Percentiles rank a stretch among this genome's conserved stretches.
Conservation (phyloP, 2,329 filamentous ascomycete species). For the Phaeomoniella chlamydospora region DNA sequence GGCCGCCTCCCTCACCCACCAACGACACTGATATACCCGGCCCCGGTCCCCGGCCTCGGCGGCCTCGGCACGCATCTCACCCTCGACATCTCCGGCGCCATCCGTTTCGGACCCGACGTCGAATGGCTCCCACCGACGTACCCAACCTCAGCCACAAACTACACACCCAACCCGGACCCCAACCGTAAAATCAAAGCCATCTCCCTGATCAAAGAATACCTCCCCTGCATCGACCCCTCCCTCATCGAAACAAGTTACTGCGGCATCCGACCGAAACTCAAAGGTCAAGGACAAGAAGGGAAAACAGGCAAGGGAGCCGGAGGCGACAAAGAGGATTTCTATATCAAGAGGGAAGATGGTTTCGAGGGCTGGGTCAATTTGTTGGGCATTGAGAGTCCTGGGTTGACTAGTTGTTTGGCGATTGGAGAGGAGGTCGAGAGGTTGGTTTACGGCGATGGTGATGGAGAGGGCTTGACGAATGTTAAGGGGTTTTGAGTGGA, state of each 20-base stretch:
- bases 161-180: constrained; percentile 54
- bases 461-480: constrained; percentile 1
- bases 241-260: constrained; percentile 72
- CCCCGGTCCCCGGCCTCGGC: constrained; percentile 63
- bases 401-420: constrained; percentile 72
- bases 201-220: constrained; percentile 60
- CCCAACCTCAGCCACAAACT: constrained; percentile 52
- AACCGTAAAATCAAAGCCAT: constrained; percentile 52
- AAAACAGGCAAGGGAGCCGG: too few species aligned
- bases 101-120: constrained; percentile 88
- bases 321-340: constrained; percentile 67
- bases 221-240: constrained; percentile 55
- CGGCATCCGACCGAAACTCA: constrained; percentile 80
- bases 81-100: constrained; percentile 67
- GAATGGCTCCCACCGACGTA: constrained; percentile 63
- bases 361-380: constrained; percentile 77
- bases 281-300: constrained; percentile 45
- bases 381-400: constrained; percentile 85
- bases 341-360: constrained; percentile 62
- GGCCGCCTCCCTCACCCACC: constrained; percentile 52
- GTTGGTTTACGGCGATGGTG: constrained; percentile 30
- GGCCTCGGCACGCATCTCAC: constrained; percentile 94
- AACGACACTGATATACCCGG: constrained; percentile 71
- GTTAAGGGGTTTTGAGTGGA: not conserved
- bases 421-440: constrained; percentile 64